phyloP scores from a whole-genome alignment of 805 yeast species.

The Kuraishia molischiana region DNA sequence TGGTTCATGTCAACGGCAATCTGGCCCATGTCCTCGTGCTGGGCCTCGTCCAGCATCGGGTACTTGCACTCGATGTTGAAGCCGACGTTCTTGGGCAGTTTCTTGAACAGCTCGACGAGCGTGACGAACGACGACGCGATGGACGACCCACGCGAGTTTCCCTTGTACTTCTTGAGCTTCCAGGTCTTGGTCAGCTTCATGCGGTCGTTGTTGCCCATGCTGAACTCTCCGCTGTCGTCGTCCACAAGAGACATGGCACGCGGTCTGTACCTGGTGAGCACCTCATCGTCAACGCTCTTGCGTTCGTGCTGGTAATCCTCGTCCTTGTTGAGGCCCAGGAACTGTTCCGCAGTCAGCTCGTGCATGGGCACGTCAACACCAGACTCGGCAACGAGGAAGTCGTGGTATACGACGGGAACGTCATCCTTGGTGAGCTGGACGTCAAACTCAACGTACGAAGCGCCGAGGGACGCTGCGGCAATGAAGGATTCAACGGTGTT shows the following conservation, averaged over 20 bases:
- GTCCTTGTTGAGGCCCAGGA: slow-evolving; percentile 42
- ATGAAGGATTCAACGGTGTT: slow-evolving; percentile 91
- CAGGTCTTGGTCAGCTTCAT: slow-evolving; percentile 86
- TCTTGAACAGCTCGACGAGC: slow-evolving; percentile 70
- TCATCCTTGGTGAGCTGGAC: slow-evolving; percentile 89
- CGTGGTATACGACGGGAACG: slow-evolving; percentile 92
- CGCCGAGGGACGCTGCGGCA: slow-evolving; percentile 94
- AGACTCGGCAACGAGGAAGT: slow-evolving; percentile 87
- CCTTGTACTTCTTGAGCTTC: slow-evolving; percentile 80
- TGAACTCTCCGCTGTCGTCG: slow-evolving; percentile 25
- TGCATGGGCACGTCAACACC: slow-evolving; percentile 98
- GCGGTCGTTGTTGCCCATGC: slow-evolving; percentile 38
- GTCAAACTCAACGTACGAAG: slow-evolving; percentile 93
- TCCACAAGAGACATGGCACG: slow-evolving; percentile 26
- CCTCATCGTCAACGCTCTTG: slow-evolving; percentile 19
- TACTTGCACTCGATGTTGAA: slow-evolving; percentile 92
- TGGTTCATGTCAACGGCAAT: slow-evolving; percentile 73
- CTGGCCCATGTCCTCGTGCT: slow-evolving; percentile 80
- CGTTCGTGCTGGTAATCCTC: slow-evolving; percentile 9
- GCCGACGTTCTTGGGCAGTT: slow-evolving; percentile 76
- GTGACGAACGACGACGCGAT: slow-evolving; percentile 92
- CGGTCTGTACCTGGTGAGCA: slow-evolving; percentile 16
- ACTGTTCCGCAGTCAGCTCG: slow-evolving; percentile 81
- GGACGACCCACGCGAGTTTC: slow-evolving; percentile 82
- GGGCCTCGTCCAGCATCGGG: slow-evolving; percentile 92